Evolutionary conservation across 768 basidiomycete species (phyloP).

Genomic region (Pholiota microspora): DNA sequence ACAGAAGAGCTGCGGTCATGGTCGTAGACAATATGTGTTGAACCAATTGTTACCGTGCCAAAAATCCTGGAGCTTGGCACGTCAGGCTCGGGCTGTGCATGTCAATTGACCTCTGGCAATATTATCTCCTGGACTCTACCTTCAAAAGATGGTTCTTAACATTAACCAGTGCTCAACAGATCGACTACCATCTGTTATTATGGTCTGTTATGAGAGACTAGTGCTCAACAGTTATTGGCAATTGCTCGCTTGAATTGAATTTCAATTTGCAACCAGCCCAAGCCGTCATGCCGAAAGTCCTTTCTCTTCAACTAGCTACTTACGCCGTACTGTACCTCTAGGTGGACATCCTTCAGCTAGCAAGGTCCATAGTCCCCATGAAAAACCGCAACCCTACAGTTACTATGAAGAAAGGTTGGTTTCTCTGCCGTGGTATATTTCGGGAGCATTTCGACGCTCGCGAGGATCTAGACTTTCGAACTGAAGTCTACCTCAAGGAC

Average conservation of each 20-base stretch:
- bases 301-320: too few species aligned
- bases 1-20: slow-evolving; percentile 2
- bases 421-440: background rate
- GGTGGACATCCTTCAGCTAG: background rate
- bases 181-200: too few species aligned
- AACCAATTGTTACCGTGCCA: background rate
- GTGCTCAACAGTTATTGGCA: too few species aligned
- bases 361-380: background rate
- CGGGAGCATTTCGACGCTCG: background rate
- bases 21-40: background rate
- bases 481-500: too few species aligned
- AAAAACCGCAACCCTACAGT: background rate
- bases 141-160: too few species aligned
- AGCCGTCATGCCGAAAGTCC: too few species aligned
- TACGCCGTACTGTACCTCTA: too few species aligned
- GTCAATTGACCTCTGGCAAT: background rate
- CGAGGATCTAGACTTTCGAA: background rate
- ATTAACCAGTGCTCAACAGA: too few species aligned
- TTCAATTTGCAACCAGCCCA: too few species aligned
- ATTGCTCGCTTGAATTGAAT: too few species aligned
- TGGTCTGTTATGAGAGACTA: too few species aligned
- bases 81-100: background rate
- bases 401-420: background rate
- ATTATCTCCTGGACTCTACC: background rate
- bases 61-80: background rate